Percentiles rank a stretch among this genome's conserved stretches.
Evolutionary conservation across 352 stramenopile genomes (phyloP).

Genomic region (Phytophthora tentaculata): DNA sequence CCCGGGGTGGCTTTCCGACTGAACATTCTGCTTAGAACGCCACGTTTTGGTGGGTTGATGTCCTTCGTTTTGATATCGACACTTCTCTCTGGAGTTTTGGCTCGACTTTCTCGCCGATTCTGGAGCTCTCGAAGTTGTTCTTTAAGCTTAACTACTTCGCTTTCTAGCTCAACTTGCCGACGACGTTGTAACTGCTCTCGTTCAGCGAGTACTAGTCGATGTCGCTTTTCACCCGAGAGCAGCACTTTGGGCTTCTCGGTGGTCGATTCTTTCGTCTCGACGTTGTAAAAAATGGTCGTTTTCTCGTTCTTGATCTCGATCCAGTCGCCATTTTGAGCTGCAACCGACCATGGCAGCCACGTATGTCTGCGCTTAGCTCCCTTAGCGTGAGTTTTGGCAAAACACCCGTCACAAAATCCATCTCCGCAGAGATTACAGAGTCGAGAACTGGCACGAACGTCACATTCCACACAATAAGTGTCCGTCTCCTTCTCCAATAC

Average conservation of each 20-base stretch:
- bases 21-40: constrained; percentile 33
- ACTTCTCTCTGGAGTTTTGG: constrained; percentile 12
- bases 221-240: constrained; percentile 59
- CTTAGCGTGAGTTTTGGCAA: constrained; percentile 51
- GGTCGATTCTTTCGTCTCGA: constrained; percentile 81
- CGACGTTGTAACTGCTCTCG: constrained; percentile 60
- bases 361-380: constrained; percentile 72
- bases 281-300: constrained; percentile 70
- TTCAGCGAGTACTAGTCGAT: constrained; percentile 60
- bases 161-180: constrained; percentile 62
- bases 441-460: constrained; percentile 44
- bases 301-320: constrained; percentile 74
- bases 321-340: constrained; percentile 68
- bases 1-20: constrained; percentile 28
- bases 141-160: constrained; percentile 70
- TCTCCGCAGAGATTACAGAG: constrained; percentile 86
- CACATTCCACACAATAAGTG: constrained; percentile 75
- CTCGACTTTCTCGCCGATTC: constrained; percentile 18
- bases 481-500: constrained; percentile 56
- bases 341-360: constrained; percentile 59
- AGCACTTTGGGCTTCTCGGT: constrained; percentile 56
- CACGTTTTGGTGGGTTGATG: constrained; percentile 29
- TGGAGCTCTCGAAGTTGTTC: constrained; percentile 55
- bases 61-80: constrained; percentile 7
- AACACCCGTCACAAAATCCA: constrained; percentile 75